These are phyloP conservation scores for Penicillium sp. DNA, from an alignment of 2,329 filamentous ascomycete species.

Conservation along the genomic window DNA sequence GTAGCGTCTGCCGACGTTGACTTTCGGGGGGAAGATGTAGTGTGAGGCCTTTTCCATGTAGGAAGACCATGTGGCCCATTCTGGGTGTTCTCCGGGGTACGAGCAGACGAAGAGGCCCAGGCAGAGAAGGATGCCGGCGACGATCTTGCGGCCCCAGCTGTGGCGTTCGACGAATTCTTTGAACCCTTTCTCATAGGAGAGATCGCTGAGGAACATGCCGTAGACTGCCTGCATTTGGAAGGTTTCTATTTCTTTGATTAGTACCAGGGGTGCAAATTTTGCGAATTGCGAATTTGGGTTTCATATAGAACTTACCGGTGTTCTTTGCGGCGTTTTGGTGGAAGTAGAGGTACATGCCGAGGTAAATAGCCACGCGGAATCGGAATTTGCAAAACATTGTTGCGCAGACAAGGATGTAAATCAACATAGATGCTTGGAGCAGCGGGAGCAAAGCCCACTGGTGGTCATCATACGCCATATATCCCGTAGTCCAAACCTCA, in stretches of 20 bases:
- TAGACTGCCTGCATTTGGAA: slow-evolving; percentile 54
- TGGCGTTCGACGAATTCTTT: slow-evolving; percentile 47
- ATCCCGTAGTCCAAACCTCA: slow-evolving; percentile 51
- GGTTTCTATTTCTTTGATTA: slow-evolving; percentile 42
- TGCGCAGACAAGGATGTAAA: slow-evolving; percentile 50
- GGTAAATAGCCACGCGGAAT: slow-evolving; percentile 47
- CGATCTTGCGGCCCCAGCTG: slow-evolving; percentile 38
- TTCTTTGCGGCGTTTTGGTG: slow-evolving; percentile 46
- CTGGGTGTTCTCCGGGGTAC: slow-evolving; percentile 52
- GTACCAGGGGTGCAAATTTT: neutral
- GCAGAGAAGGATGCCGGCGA: slow-evolving; percentile 39
- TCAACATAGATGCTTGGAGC: slow-evolving; percentile 50
- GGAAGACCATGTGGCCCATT: slow-evolving; percentile 51
- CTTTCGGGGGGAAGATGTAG: slow-evolving; percentile 48
- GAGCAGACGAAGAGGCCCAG: slow-evolving; percentile 49
- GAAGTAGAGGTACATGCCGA: slow-evolving; percentile 49
- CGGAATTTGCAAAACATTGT: slow-evolving; percentile 46
- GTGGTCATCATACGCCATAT: slow-evolving; percentile 54
- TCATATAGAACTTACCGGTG: slow-evolving; percentile 41
- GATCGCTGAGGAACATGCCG: slow-evolving; percentile 53
- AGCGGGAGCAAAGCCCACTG: slow-evolving; percentile 55
- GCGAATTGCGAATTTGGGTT: too few species aligned
- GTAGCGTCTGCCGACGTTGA: slow-evolving; percentile 47
- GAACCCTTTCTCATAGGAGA: slow-evolving; percentile 47
- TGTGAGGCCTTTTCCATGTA: slow-evolving; percentile 41